A percentile compares a stretch with the other conserved stretches of the same genome.
These are phyloP conservation scores for Scheffersomyces spartinae DNA, from an alignment of 805 yeast species.

Conservation along the genomic window DNA sequence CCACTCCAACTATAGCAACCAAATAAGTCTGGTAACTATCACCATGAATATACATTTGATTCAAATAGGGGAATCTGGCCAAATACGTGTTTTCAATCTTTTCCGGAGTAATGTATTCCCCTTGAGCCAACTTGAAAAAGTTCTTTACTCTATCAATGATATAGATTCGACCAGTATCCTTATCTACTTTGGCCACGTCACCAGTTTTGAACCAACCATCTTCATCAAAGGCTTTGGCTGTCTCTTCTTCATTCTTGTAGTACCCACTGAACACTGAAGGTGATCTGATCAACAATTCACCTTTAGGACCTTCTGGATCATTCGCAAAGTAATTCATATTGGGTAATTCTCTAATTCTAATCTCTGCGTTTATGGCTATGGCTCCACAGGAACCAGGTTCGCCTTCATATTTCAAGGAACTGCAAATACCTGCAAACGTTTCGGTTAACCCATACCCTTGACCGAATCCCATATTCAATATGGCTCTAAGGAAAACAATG, in stretches of 20 bases:
- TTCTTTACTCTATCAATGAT: slow-evolving; percentile 27
- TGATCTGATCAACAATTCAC: slow-evolving; percentile 48
- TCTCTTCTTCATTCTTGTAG: slow-evolving; percentile 37
- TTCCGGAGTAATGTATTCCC: slow-evolving; percentile 32
- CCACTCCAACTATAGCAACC: slow-evolving; percentile 19
- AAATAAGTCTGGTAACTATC: slow-evolving; percentile 16
- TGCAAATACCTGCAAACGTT: slow-evolving; percentile 43
- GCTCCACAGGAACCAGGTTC: slow-evolving; percentile 51
- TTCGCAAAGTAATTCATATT: slow-evolving; percentile 39
- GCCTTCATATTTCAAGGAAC: slow-evolving; percentile 30
- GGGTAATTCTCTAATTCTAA: slow-evolving; percentile 49
- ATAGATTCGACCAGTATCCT: slow-evolving; percentile 10
- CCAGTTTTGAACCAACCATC: slow-evolving; percentile 54
- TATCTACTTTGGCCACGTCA: slow-evolving; percentile 26
- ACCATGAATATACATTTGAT: slow-evolving; percentile 23
- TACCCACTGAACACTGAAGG: slow-evolving; percentile 43
- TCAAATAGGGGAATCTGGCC: slow-evolving; percentile 15
- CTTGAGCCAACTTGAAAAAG: slow-evolving; percentile 30
- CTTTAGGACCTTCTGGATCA: slow-evolving; percentile 30
- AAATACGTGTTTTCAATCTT: slow-evolving; percentile 22
- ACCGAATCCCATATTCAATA: slow-evolving; percentile 41
- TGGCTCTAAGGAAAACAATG: slow-evolving; percentile 47
- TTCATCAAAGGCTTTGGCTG: slow-evolving; percentile 28
- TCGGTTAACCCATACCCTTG: slow-evolving; percentile 77
- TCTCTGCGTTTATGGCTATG: slow-evolving; percentile 40